These are phyloP conservation scores for Leptoxyphium fumago DNA, from an alignment of 2,329 filamentous ascomycete genomes.

Conservation along the genomic window DNA sequence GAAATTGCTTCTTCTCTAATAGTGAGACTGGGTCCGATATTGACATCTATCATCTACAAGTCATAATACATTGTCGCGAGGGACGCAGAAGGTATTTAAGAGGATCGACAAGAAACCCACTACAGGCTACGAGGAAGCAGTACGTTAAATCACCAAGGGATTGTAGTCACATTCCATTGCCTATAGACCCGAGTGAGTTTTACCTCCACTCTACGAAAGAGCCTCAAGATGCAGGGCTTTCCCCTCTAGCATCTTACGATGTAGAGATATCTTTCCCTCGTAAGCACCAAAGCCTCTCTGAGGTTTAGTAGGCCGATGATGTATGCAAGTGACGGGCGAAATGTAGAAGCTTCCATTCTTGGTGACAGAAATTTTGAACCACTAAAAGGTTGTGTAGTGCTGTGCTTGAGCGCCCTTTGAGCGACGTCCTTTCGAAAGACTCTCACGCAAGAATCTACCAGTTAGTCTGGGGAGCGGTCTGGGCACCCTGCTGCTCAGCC, in stretches of 20 bases:
- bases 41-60: too few species aligned
- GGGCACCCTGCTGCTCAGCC: constrained; percentile 26
- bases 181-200: constrained; percentile 16
- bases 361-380: too few species aligned
- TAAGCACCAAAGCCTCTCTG: constrained; percentile 61
- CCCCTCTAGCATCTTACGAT: constrained; percentile 46
- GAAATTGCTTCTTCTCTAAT: too few species aligned
- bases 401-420: background rate
- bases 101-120: too few species aligned
- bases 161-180: background rate
- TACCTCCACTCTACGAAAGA: constrained; percentile 13
- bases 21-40: too few species aligned
- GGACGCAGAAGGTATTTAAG: too few species aligned
- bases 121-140: too few species aligned
- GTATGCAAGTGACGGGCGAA: too few species aligned
- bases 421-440: background rate
- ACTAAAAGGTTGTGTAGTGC: too few species aligned
- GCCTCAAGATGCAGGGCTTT: constrained; percentile 77
- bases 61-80: too few species aligned
- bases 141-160: background rate
- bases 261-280: constrained; percentile 98
- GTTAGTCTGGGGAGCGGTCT: constrained; percentile 23
- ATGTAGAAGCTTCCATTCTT: constrained; percentile 2
- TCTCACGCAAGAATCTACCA: constrained; percentile 27
- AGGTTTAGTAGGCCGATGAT: background rate